Evolutionary conservation across 2,329 filamentous ascomycete genomes (phyloP).

Genomic region (Aspergillus uvarum): DNA sequence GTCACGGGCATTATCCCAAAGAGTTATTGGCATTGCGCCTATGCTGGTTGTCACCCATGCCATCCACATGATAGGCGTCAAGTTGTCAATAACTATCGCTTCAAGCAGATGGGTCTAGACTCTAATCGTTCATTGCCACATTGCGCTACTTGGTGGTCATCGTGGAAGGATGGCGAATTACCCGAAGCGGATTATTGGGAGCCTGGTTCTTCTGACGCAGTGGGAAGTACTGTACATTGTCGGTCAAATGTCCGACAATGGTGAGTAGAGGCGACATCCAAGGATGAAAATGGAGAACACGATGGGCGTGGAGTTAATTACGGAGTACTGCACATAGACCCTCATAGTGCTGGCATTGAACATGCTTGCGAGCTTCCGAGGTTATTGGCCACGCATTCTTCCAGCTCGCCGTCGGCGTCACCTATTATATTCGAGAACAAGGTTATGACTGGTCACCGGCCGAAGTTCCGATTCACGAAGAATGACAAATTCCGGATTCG

Average conservation of each 20-base stretch:
- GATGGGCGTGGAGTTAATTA: neutral
- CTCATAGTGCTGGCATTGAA: neutral
- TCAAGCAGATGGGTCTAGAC: neutral
- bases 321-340: neutral
- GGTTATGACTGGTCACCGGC: neutral
- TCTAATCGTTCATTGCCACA: slow-evolving; percentile 3
- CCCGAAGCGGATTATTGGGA: neutral
- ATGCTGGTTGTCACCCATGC: slow-evolving; percentile 2
- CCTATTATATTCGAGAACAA: neutral
- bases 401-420: neutral
- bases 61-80: slow-evolving; percentile 6
- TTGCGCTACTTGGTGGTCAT: slow-evolving; percentile 2
- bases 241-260: neutral
- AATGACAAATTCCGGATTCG: neutral
- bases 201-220: neutral
- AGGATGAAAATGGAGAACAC: neutral
- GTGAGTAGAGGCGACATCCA: neutral
- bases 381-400: neutral
- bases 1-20: neutral
- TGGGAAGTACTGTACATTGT: neutral
- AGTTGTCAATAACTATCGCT: neutral
- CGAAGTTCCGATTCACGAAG: neutral
- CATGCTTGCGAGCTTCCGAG: neutral
- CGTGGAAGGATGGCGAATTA: neutral
- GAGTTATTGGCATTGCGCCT: neutral